Base-by-base conservation (phyloP, 2,329 filamentous ascomycete species). In the Fusarium torreyae region DNA sequence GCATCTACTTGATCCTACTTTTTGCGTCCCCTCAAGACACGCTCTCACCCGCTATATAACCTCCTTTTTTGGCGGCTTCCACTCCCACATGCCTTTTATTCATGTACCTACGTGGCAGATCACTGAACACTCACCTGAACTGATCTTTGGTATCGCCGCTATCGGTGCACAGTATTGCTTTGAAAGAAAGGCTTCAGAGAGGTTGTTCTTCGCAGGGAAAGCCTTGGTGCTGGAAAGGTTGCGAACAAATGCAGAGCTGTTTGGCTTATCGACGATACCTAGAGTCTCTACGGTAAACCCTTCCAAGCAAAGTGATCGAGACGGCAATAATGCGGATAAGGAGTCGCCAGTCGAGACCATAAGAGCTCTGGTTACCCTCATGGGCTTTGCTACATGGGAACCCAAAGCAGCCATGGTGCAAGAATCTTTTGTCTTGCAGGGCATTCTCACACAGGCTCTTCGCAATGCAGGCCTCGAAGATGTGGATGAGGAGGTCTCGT, bases 331-430 rank as follows among this genome's bases (percentile, higher is more conserved):
- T 15, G 2, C 26, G 2, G 56, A 38, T 5, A 34, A 28, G 1
- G 40, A 62, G 10, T 33, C 26, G 3, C 24, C 42, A 3, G 57
- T 81, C 2, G 78, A 81, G 33, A 75, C 77, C 0, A 75, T 80
- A 2, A 71, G 78, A 0, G 74, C 78, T 2, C 63, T 81, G 8
- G 76, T 81, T 7, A 74, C 75, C 2, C 73, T 81, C 8, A 81
- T 81, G 79, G 79, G 76, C 1, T 80, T 75, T 31, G 79, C 79
- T 1, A 80, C 79, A 0, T 81, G 79, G 79, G 79, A 81, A 13
- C 74, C 75, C 1, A 77, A 78, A 38, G 70, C 72, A 13, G 49
- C 68, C 0, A 70, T 80, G 11, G 60, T 81, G 1, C 75, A 78
- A 15, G 79, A 81, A 36, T 78, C 79, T 0, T 80, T 81, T 18